A percentile compares a stretch with the other conserved stretches of the same genome.
Evolutionary conservation across 345 rosid genomes (phyloP).

Genomic region (Aegle marmelos): DNA sequence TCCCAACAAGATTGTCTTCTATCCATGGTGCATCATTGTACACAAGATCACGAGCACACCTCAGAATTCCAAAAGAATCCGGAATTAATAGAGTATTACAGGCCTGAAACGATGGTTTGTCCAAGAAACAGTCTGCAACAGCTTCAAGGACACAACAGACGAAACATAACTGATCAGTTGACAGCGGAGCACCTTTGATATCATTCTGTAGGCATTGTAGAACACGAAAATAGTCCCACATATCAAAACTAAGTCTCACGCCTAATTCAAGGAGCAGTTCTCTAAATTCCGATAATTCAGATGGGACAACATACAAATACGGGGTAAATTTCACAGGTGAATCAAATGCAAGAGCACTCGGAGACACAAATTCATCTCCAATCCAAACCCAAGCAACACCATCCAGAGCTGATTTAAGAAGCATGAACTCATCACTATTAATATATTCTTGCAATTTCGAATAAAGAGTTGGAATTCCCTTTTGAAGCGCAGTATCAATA

Average conservation of each 20-base stretch:
- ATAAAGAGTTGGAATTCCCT: slow-evolving; percentile 64
- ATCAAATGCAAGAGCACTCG: slow-evolving; percentile 89
- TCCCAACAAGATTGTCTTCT: slow-evolving; percentile 58
- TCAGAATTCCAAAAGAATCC: slow-evolving; percentile 65
- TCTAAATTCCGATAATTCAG: slow-evolving; percentile 78
- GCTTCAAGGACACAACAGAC: slow-evolving; percentile 86
- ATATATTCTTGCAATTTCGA: slow-evolving; percentile 57
- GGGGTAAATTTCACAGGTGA: slow-evolving; percentile 95
- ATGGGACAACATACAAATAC: slow-evolving; percentile 92
- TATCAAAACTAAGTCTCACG: slow-evolving; percentile 75
- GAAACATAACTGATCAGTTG: slow-evolving; percentile 71
- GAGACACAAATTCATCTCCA: slow-evolving; percentile 82
- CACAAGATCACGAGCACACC: slow-evolving; percentile 58
- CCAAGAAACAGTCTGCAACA: slow-evolving; percentile 62
- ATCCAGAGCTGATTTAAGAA: slow-evolving; percentile 56
- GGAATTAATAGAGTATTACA: slow-evolving; percentile 62
- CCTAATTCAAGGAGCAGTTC: slow-evolving; percentile 78
- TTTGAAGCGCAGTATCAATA: slow-evolving; percentile 55
- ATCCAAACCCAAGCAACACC: slow-evolving; percentile 92
- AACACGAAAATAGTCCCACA: slow-evolving; percentile 73
- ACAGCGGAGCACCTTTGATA: slow-evolving; percentile 54
- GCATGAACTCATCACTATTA: slow-evolving; percentile 55
- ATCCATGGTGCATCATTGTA: slow-evolving; percentile 99
- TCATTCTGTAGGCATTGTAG: slow-evolving; percentile 67
- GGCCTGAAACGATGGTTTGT: slow-evolving; percentile 48